These are phyloP conservation scores for Camelina laxa DNA, from an alignment of 345 rosid genomes.

Conservation along the genomic window DNA sequence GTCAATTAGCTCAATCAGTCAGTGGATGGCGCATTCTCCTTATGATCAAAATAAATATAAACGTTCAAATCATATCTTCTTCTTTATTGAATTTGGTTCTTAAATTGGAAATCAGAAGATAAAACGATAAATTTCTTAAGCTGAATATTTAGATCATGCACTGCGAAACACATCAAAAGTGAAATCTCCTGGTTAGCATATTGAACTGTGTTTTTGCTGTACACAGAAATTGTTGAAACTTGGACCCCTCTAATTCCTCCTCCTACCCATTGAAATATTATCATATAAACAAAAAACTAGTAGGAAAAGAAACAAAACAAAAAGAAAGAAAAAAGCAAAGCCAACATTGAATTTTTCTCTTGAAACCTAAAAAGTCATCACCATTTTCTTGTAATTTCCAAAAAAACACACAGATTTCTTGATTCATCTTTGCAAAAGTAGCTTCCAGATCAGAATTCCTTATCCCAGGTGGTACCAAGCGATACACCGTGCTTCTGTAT, in stretches of 20 bases:
- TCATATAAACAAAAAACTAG: background rate
- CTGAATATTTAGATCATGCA: too few species aligned
- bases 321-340: background rate
- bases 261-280: too few species aligned
- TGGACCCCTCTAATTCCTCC: background rate
- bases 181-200: background rate
- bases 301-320: too few species aligned
- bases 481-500: constrained; percentile 74
- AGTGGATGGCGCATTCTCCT: too few species aligned
- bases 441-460: constrained; percentile 10
- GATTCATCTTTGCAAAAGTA: background rate
- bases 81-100: too few species aligned
- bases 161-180: too few species aligned
- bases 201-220: constrained; percentile 19
- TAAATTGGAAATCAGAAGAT: too few species aligned
- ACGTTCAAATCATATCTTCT: too few species aligned
- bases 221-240: background rate
- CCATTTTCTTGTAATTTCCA: background rate
- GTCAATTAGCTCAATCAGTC: too few species aligned
- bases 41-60: too few species aligned
- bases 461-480: constrained; percentile 58
- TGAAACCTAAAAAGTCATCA: background rate
- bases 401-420: background rate
- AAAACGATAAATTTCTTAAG: too few species aligned
- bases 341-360: background rate